These are phyloP conservation scores for Ceratocystis cubensis DNA, from an alignment of 2,329 filamentous ascomycete genomes.

Conservation along the genomic window DNA sequence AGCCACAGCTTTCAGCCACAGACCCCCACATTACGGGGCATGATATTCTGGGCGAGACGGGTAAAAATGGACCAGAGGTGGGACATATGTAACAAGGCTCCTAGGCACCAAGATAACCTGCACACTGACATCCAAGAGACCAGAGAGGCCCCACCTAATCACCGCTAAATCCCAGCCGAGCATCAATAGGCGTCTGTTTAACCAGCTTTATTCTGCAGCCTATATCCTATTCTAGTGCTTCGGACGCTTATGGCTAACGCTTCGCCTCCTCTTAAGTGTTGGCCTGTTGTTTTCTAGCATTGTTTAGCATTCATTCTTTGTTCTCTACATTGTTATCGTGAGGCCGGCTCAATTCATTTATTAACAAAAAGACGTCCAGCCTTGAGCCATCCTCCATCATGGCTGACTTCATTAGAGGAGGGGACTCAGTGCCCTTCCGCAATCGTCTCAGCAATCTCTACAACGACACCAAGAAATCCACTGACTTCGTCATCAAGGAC, in stretches of 20 bases:
- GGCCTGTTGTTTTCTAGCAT: neutral
- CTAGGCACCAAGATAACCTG: constrained; percentile 8
- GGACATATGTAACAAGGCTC: neutral
- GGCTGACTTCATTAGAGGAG: constrained; percentile 15
- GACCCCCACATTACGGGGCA: neutral
- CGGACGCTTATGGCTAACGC: neutral
- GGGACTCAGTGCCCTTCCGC: constrained; percentile 16
- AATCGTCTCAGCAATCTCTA: constrained; percentile 53
- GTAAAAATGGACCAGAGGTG: neutral
- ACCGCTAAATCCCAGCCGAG: neutral
- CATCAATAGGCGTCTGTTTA: neutral
- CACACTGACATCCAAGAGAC: constrained; percentile 1
- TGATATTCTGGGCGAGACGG: neutral
- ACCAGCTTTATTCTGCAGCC: constrained; percentile 8
- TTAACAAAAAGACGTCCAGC: neutral
- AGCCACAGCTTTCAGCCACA: neutral
- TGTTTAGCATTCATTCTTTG: neutral
- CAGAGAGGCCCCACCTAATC: neutral
- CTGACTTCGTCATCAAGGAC: constrained; percentile 56
- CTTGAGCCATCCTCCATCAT: neutral
- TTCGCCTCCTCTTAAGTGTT: neutral
- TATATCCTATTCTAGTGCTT: neutral
- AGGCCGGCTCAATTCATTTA: neutral
- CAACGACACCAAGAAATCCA: constrained; percentile 68
- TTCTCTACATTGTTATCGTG: neutral